A percentile compares a stretch with the other conserved stretches of the same genome.
phyloP scores from a whole-genome alignment of 108 stramenopile species.

The Nitzschia putrida region DNA sequence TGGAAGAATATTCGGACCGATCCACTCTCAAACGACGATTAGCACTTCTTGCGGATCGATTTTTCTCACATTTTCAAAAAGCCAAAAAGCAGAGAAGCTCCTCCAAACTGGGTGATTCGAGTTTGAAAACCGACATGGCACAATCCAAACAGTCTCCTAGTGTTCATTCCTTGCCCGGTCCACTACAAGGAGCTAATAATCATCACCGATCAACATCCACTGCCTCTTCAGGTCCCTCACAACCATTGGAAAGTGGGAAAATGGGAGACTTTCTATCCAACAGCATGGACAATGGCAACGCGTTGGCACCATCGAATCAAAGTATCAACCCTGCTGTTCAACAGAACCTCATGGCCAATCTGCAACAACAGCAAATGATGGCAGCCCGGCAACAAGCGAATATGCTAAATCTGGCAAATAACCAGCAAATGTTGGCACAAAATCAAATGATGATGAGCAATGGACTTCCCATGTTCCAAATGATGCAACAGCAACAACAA shows the following conservation, averaged over 20 bases:
- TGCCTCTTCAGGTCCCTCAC: too few species aligned
- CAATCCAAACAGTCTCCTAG: too few species aligned
- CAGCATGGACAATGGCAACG: background rate
- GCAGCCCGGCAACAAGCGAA: slow-evolving; percentile 24
- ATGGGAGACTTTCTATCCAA: background rate
- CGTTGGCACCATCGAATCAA: background rate
- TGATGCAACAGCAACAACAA: slow-evolving; percentile 25
- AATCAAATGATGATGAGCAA: slow-evolving; percentile 17
- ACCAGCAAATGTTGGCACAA: slow-evolving; percentile 3
- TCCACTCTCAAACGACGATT: slow-evolving; percentile 34
- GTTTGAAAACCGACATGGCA: too few species aligned
- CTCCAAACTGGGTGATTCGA: background rate
- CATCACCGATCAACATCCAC: too few species aligned
- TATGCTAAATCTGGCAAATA: slow-evolving; percentile 8
- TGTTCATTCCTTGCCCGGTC: too few species aligned
- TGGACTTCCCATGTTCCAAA: slow-evolving; percentile 12
- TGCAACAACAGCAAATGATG: slow-evolving; percentile 32
- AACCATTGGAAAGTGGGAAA: too few species aligned
- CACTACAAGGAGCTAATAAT: too few species aligned
- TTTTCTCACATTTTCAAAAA: slow-evolving; percentile 24
- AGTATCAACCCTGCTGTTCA: slow-evolving; percentile 1
- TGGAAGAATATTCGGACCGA: slow-evolving; percentile 34
- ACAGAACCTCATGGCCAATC: slow-evolving; percentile 5
- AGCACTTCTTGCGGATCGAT: slow-evolving; percentile 22
- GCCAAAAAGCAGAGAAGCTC: background rate